phyloP scores from a whole-genome alignment of 177 flowering plant genomes.

The Vitis hybrid region DNA sequence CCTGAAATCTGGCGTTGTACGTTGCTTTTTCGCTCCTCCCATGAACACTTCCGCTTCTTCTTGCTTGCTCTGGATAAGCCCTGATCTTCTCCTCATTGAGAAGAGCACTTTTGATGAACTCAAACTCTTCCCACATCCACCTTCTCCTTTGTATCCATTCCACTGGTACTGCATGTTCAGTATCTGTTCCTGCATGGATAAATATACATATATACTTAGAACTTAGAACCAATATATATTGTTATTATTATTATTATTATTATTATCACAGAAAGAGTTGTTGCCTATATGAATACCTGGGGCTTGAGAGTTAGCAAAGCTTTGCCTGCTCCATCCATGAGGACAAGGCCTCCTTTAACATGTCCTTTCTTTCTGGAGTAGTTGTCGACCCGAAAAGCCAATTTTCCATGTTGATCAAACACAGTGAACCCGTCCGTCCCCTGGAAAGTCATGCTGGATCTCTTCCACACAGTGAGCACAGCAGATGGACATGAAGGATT shows the following conservation, averaged over 20 bases:
- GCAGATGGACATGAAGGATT: constrained; percentile 7
- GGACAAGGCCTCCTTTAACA: constrained; percentile 37
- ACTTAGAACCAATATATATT: too few species aligned
- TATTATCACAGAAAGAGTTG: too few species aligned
- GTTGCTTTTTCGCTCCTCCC: constrained; percentile 3
- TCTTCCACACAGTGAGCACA: constrained; percentile 65
- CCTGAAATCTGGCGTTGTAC: constrained; percentile 31
- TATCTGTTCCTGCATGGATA: constrained; percentile 23
- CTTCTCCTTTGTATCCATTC: constrained; percentile 51
- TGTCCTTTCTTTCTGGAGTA: constrained; percentile 40
- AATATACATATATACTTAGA: not conserved
- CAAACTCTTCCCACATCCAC: constrained; percentile 7
- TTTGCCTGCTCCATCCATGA: constrained; percentile 63
- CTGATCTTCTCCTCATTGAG: constrained; percentile 43
- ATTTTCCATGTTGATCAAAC: constrained; percentile 39
- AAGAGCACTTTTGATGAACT: constrained; percentile 24
- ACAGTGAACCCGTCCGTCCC: constrained; percentile 74
- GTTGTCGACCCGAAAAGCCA: constrained; percentile 63
- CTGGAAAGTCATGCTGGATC: constrained; percentile 66
- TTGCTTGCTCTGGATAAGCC: constrained; percentile 8
- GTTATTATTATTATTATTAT: too few species aligned
- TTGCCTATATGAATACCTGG: constrained; percentile 23
- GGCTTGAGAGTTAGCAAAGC: constrained; percentile 51
- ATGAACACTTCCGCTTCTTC: constrained; percentile 41
- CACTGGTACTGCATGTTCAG: constrained; percentile 54